phyloP scores from a whole-genome alignment of 2,329 filamentous ascomycete genomes.

The Colletotrichum plurivorum region DNA sequence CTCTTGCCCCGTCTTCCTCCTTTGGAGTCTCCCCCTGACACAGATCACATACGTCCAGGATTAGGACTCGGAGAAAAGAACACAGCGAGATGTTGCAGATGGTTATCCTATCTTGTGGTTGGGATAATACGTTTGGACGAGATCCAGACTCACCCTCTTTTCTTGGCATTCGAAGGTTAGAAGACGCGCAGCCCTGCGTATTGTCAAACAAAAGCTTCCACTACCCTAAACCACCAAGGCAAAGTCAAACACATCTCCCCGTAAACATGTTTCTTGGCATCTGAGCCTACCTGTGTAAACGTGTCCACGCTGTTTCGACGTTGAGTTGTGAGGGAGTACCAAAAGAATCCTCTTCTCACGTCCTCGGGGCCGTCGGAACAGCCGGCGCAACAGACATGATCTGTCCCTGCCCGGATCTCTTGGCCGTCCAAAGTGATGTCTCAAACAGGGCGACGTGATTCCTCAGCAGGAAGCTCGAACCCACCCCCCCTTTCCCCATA shows the following conservation, averaged over 20 bases:
- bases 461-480: conserved; percentile 8
- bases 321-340: too few species aligned
- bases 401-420: background rate
- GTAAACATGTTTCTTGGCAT: background rate
- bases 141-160: background rate
- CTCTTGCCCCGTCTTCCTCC: background rate
- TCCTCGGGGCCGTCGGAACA: conserved; percentile 19
- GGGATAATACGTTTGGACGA: background rate
- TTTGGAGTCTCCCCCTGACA: background rate
- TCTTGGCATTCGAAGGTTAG: background rate
- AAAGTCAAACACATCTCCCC: background rate
- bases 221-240: background rate
- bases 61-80: background rate
- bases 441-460: background rate
- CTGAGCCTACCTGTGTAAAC: background rate
- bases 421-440: background rate
- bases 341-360: background rate
- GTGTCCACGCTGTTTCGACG: too few species aligned
- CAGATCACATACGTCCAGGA: conserved; percentile 3
- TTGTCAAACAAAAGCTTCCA: background rate
- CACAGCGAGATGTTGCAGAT: background rate
- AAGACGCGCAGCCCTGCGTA: background rate
- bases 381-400: background rate
- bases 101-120: background rate
- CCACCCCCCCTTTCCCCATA: background rate